A percentile compares a stretch with the other conserved stretches of the same genome.
phyloP scores from a whole-genome alignment of 345 rosid species.

The Eucalyptus erythrocorys region DNA sequence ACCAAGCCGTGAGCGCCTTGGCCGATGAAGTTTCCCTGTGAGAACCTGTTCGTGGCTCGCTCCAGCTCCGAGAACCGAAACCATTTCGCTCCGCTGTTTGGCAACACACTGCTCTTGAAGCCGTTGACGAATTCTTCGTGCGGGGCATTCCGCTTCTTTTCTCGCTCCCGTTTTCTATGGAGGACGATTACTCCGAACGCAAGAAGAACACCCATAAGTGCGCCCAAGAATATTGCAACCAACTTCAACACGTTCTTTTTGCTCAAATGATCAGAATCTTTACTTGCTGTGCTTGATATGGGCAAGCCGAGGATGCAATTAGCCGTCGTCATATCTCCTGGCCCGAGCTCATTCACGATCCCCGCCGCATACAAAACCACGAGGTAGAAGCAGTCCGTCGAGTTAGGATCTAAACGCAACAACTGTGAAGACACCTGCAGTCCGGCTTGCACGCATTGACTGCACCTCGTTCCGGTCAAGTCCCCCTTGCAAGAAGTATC shows the following conservation, averaged over 20 bases:
- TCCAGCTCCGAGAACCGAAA: conserved; percentile 34
- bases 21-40: conserved; percentile 33
- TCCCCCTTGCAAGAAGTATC: conserved; percentile 32
- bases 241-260: background rate
- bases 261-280: background rate
- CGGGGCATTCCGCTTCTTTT: conserved; percentile 6
- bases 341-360: conserved; percentile 34
- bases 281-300: background rate
- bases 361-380: conserved; percentile 34
- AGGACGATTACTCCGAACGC: conserved; percentile 4
- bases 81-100: conserved; percentile 49
- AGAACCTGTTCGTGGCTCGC: conserved; percentile 35
- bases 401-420: conserved; percentile 5
- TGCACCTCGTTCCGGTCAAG: conserved; percentile 21
- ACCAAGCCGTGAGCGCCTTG: conserved; percentile 41
- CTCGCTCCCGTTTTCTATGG: conserved; percentile 12
- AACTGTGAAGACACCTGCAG: conserved; percentile 16
- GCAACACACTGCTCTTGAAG: conserved; percentile 23
- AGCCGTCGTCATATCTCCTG: conserved; percentile 19
- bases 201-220: conserved; percentile 20
- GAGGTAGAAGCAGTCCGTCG: conserved; percentile 29
- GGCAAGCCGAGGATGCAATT: conserved; percentile 36
- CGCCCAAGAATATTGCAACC: conserved; percentile 14
- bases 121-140: conserved; percentile 21
- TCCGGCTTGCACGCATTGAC: conserved; percentile 44